Evolutionary conservation across 1,284 basidiomycete genomes (phyloP).

Genomic region (Ceratobasidium sp.): DNA sequence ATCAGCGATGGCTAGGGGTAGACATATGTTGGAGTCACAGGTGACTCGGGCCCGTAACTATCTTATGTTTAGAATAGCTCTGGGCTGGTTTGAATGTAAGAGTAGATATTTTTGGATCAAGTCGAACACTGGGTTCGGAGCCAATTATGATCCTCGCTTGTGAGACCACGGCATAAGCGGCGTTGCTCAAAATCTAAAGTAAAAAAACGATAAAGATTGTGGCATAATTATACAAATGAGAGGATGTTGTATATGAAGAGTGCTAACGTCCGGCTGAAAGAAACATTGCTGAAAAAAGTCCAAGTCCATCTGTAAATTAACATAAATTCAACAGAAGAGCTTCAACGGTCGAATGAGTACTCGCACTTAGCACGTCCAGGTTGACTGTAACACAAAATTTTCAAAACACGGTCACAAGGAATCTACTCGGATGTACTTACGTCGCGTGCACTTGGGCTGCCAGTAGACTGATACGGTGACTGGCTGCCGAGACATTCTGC

Average conservation of each 20-base stretch:
- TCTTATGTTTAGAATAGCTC: no score
- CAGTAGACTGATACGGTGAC: conserved; percentile 40
- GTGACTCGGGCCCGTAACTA: no score
- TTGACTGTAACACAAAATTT: conserved; percentile 1
- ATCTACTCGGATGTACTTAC: conserved; percentile 2
- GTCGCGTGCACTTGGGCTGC: conserved; percentile 20
- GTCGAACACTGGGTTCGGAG: no score
- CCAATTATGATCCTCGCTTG: no score
- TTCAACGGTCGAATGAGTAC: neutral
- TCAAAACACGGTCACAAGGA: neutral
- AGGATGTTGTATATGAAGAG: neutral
- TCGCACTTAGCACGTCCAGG: conserved; percentile 43
- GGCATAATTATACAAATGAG: conserved; percentile 27
- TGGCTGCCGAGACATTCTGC: conserved; percentile 44
- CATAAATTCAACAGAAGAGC: neutral
- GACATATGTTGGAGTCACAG: no score
- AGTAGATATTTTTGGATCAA: no score
- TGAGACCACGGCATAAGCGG: no score
- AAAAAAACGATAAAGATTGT: no score
- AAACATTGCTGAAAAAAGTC: conserved; percentile 3
- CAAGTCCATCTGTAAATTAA: conserved; percentile 12
- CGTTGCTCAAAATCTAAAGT: no score
- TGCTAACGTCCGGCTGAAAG: neutral
- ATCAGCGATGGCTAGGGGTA: no score
- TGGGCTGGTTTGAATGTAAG: no score